phyloP scores from a whole-genome alignment of 2,329 filamentous ascomycete genomes.

The Xylariaceae sp. region DNA sequence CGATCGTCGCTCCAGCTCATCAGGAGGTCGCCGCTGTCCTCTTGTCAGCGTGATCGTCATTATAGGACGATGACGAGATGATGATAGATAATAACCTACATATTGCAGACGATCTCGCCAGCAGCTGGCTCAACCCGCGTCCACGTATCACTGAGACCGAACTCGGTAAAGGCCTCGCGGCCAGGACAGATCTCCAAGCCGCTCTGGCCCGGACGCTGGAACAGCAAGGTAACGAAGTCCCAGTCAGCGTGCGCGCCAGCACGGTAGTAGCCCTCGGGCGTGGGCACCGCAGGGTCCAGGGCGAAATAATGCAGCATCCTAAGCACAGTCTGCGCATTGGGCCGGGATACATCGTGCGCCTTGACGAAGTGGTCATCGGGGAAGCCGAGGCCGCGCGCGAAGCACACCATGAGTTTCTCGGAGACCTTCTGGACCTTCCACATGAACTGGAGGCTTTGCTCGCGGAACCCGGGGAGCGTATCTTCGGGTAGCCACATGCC shows the following conservation, averaged over 20 bases:
- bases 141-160: conserved; percentile 63
- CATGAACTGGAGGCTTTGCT: conserved; percentile 55
- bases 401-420: conserved; percentile 60
- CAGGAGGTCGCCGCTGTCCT: conserved; percentile 58
- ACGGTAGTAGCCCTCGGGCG: conserved; percentile 54
- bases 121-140: conserved; percentile 60
- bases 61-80: neutral
- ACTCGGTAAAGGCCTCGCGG: conserved; percentile 60
- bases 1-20: conserved; percentile 70
- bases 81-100: conserved; percentile 37
- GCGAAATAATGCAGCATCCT: conserved; percentile 61
- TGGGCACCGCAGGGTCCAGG: conserved; percentile 41
- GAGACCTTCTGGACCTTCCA: conserved; percentile 53
- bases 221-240: conserved; percentile 64
- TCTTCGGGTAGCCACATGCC: conserved; percentile 55
- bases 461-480: conserved; percentile 52
- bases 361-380: conserved; percentile 58
- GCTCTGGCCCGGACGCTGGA: conserved; percentile 62
- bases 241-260: conserved; percentile 68
- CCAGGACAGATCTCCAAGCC: conserved; percentile 69
- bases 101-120: conserved; percentile 64
- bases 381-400: conserved; percentile 60
- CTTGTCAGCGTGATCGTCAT: neutral
- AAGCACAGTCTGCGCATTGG: conserved; percentile 58
- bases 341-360: conserved; percentile 52